Evolutionary conservation across 805 yeast genomes (phyloP), one percentile per base, ranked within the genome.

Genomic region (Priceomyces carsonii): DNA sequence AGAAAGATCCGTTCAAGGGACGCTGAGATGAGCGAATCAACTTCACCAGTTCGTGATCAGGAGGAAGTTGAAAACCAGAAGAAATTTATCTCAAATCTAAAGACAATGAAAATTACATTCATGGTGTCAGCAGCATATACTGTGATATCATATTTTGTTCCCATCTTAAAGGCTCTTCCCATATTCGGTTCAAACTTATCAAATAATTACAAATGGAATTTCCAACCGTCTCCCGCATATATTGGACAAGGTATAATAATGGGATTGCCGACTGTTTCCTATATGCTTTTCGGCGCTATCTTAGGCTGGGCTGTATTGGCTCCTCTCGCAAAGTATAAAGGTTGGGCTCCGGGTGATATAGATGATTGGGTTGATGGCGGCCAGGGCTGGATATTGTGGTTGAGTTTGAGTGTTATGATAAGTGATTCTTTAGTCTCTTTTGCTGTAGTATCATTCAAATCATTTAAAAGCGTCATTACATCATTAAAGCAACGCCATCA

Each of bases 381-480:
- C 1, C 96, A 91, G 54, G 99, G 98, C 5, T 91, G 99, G 99
- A 87, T 93, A 36, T 69, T 91, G 56, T 91, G 99, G 99, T 70
- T 89, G 36, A 81, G 95, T 55, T 71, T 91, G 46, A 82, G 96
- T 16, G 88, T 90, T 32, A 91, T 91, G 99, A 87, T 91, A 13
- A 81, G 87, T 32, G 99, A 91, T 55, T 85, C 96, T 6, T 67
- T 87, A 3, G 86, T 90, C 3, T 83, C 95, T 2, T 85, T 91
- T 48, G 42, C 77, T 0, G 84, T 84, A 3, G 79, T 84, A 5
- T 69, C 80, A 1, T 43, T 58, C 2, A 76, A 66, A 41, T 75
- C 82, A 1, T 28, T 67, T 5, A 31, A 31, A 21, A 31, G 38
- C 15, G 43, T 38, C 5, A n/a, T 47, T 24, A 32, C 25, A 18